Base-by-base conservation (phyloP, 1,284 basidiomycete species). In the Cerrena zonata region DNA sequence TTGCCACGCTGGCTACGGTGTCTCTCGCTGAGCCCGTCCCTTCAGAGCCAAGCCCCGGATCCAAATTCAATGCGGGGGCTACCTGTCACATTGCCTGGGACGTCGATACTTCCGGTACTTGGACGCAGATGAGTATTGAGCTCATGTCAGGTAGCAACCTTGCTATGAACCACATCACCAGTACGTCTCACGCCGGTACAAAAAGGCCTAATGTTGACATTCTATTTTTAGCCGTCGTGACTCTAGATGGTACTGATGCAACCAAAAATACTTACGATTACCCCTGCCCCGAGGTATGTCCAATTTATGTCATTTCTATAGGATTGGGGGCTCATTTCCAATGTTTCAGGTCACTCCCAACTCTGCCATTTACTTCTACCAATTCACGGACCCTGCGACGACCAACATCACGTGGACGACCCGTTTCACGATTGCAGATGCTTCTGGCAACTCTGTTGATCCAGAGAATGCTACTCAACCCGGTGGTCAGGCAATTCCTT, bases 71-170 rank as follows among this genome's bases (percentile, higher is more conserved):
- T 37, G 68, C 76, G 49, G 86, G 86, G 18, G 47, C 65, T 3
- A 60, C 67, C 2, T 89, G 87, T 60, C 53, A 60, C 7, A 71
- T 83, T 42, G 59, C 61, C 2, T 90, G 86, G 86, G 61, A 61
- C 1, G 68, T 67, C 3, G 86, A 89, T 60, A 54, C 68, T 2
- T 72, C 76, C 2, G 78, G 79, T 15, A 56, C 58, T 5, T 89
- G 88, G 87, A 80, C 74, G 61, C 64, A 66, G 50, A 86, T 83
- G 79, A 68, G 72, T 51, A 84, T 91, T 51, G 73, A 89, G 65
- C 77, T 93, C 57, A 91, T 89, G 86, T 84, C 85, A 0, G 90
- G 90, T 4, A 65, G 74, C 58, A 92, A 93, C 69, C 65, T 74
- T 34, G 58, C 73, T 44, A 93, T 93, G 89, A 66, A 80, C 46